Evolutionary conservation across 2,329 filamentous ascomycete species (phyloP), one percentile per base, ranked within the genome.

Genomic region (Emmonsiellopsis sp.): DNA sequence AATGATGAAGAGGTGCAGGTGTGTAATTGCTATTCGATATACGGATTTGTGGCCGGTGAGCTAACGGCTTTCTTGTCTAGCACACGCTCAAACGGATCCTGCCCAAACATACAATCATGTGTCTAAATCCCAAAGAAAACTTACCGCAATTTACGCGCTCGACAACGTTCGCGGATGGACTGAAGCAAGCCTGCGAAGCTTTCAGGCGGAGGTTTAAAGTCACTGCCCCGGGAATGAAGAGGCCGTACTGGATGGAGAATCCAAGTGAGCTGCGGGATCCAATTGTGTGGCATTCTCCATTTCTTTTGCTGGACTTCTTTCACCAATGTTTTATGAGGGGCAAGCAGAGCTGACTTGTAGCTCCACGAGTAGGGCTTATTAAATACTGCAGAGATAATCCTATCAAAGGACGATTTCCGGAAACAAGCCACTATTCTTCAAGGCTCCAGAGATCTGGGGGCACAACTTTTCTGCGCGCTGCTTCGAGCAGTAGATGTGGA

Each of bases 381-480:
- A 17, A 74, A 77, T 7, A 81, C 88, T 53, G 73, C 82, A 49
- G 89, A 94, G 62, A 76, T 81, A 1, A 79, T 83, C 17, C 70
- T 86, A 48, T 86, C 89, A 32, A 84, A 80, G 55, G 71, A 77
- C 0, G 88, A 94, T 58, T 97, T 97, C 61, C 76, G 79, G 3
- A 75, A 77, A 39, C 84, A 87, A 33, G 88, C 91, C 0, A 78
- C 74, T 55, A 80, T 72, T 5, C 69, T 95, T 14, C 75, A 83
- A 58, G 94, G 92, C 0, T 97, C 92, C 7, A 82, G 91, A 58
- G 93, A 98, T 67, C 77, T 94, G 8, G 93, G 91, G 0, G 87
- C 89, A 1, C 91, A 97, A 66, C 69, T 98, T 0, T 95, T 94
- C 63, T 97, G 93, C 67, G 87, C 91, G 2, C 70, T 97, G 34